Evolutionary conservation across 805 yeast genomes (phyloP), one percentile per base, ranked within the genome.

Genomic region (Cephaloascus albidus): DNA sequence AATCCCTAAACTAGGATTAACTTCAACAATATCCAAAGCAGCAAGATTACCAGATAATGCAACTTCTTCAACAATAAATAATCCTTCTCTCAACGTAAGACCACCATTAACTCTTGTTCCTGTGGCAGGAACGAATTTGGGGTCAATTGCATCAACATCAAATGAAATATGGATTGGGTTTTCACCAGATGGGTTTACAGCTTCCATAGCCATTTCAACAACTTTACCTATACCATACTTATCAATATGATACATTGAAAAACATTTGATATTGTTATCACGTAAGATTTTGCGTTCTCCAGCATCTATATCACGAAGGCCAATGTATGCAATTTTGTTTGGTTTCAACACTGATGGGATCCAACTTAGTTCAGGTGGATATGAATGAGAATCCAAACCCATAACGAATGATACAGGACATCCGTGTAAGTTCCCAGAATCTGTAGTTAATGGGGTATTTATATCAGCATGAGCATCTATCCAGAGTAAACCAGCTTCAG

Each of bases 91-190:
- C 60, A 90, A 72, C 6, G 96, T 81, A 47, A 90, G 69, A 3
- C 98, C 98, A 47, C 97, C 97, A 58, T 95, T 80, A 14, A 90
- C 98, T 34, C 97, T 90, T 1, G 98, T 93, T 40, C 98, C 98
- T 1, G 98, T 90, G 32, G 97, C 95, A 16, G 96, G 97, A 12
- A 93, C 96, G 55, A 70, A 88, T 45, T 78, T 72, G 36, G 97
- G 97, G 61, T 90, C 98, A 42, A 93, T 81, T 34, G 97, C 97
- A 62, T 90, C 98, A 35, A 90, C 97, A 56, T 90, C 98, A 57
- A 89, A 90, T 20, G 94, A 82, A 47, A 93, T 63, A 66, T 90
- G 96, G 45, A 93, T 72, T 37, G 98, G 97, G 12, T 73, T 61
- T 40, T 72, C 65, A 17, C 77, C 72, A 40, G 75, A 71, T 14